Conservation (phyloP, 2,329 filamentous ascomycete species). For the Calonectria pseudoturangicola region DNA sequence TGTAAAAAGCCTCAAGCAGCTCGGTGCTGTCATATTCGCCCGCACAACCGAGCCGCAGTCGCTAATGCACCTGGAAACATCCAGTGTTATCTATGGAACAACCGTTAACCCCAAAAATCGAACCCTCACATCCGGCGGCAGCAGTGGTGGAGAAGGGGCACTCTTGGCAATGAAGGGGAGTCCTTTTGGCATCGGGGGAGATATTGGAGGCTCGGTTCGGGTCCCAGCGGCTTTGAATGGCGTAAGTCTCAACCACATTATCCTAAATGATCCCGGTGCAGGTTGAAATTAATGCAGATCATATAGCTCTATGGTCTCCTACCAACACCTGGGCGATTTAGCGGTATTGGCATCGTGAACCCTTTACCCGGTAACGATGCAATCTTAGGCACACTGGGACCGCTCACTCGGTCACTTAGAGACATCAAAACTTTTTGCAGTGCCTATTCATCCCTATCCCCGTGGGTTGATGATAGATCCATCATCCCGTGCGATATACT, state of each 20-base stretch:
- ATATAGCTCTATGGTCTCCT: not conserved
- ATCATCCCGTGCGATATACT: not conserved
- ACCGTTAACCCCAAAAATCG: constrained; percentile 14
- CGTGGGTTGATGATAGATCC: not conserved
- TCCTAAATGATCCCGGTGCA: not conserved
- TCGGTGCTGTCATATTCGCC: not conserved
- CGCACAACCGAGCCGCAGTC: constrained; percentile 1
- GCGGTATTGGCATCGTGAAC: not conserved
- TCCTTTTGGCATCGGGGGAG: constrained; percentile 10
- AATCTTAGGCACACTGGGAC: not conserved
- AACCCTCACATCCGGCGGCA: not conserved
- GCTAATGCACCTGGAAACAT: constrained; percentile 2
- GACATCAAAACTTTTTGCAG: not conserved
- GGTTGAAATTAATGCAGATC: not conserved
- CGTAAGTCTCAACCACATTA: not conserved
- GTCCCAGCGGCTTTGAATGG: not conserved
- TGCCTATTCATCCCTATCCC: not conserved
- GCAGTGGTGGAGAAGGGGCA: constrained; percentile 13
- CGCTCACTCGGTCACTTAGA: not conserved
- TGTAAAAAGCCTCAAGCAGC: not conserved
- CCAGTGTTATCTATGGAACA: constrained; percentile 4
- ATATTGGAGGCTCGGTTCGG: constrained; percentile 27
- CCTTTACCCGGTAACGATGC: not conserved
- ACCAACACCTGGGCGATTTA: not conserved
- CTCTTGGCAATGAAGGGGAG: constrained; percentile 1